Evolutionary conservation across 352 stramenopile species (phyloP).

Genomic region (Elongisporangium senticosum): DNA sequence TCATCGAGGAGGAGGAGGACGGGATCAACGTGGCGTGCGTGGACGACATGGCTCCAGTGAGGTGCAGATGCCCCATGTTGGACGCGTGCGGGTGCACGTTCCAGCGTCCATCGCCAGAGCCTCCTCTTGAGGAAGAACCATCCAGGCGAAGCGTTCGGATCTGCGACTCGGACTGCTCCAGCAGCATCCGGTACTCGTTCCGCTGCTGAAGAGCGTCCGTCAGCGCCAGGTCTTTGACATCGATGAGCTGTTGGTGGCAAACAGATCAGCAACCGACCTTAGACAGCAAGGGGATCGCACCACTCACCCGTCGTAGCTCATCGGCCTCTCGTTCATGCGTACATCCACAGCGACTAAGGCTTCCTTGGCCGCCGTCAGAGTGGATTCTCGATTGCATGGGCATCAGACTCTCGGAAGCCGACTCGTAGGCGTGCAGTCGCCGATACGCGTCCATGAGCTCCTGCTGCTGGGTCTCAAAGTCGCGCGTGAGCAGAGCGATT

Average conservation of each 20-base stretch:
- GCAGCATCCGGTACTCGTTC: slow-evolving; percentile 40
- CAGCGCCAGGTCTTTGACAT: slow-evolving; percentile 50
- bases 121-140: slow-evolving; percentile 1
- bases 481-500: slow-evolving; percentile 51
- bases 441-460: slow-evolving; percentile 49
- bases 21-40: slow-evolving; percentile 10
- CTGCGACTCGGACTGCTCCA: slow-evolving; percentile 36
- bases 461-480: slow-evolving; percentile 53
- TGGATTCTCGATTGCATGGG: neutral
- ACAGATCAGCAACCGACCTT: neutral
- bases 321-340: slow-evolving; percentile 4
- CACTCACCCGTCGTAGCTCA: slow-evolving; percentile 6
- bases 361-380: neutral
- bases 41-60: slow-evolving; percentile 10
- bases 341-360: neutral
- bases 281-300: neutral
- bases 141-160: slow-evolving; percentile 25
- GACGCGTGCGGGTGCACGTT: slow-evolving; percentile 7
- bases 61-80: slow-evolving; percentile 9
- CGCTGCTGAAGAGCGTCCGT: slow-evolving; percentile 51
- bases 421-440: slow-evolving; percentile 37
- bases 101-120: slow-evolving; percentile 3
- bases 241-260: slow-evolving; percentile 21
- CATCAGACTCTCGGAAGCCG: slow-evolving; percentile 4
- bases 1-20: slow-evolving; percentile 16